Percentiles rank a stretch among this genome's conserved stretches.
These are phyloP conservation scores for Thecaphora thlaspeos DNA, from an alignment of 1,284 basidiomycete genomes.

Conservation along the genomic window DNA sequence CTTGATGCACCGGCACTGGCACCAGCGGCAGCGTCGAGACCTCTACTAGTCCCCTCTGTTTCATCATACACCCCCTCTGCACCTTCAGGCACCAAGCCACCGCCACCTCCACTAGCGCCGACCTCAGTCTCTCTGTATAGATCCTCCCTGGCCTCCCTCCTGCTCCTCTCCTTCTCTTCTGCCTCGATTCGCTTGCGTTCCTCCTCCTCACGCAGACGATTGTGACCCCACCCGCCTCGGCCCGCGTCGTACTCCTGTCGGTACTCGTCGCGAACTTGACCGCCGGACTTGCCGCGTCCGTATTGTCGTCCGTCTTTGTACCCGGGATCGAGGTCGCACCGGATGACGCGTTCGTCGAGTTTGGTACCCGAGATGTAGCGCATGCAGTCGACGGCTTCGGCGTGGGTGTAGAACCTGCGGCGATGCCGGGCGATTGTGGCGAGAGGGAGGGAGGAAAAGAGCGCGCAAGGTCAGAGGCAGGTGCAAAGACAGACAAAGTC, in stretches of 20 bases:
- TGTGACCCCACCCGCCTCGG: constrained; percentile 80
- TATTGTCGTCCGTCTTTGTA: constrained; percentile 97
- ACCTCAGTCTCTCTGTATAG: constrained; percentile 71
- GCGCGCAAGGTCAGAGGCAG: neutral
- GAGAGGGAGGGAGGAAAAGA: too few species aligned
- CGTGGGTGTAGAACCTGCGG: constrained; percentile 79
- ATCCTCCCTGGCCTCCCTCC: constrained; percentile 74
- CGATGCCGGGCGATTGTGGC: neutral
- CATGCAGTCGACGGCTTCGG: constrained; percentile 88
- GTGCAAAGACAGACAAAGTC: neutral
- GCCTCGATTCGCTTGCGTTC: constrained; percentile 72
- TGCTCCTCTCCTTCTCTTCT: constrained; percentile 71
- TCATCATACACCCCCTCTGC: constrained; percentile 37
- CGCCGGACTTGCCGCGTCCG: constrained; percentile 92
- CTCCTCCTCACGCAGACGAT: constrained; percentile 60
- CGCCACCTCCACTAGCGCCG: constrained; percentile 23
- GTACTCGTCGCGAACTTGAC: constrained; percentile 90
- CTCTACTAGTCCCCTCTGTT: constrained; percentile 8
- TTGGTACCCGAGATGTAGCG: constrained; percentile 94
- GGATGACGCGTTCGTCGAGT: constrained; percentile 97
- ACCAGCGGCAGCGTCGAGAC: too few species aligned
- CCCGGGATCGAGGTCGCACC: constrained; percentile 96
- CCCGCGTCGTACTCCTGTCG: constrained; percentile 89
- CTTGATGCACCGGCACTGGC: too few species aligned
- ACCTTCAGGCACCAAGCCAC: constrained; percentile 28